These are phyloP conservation scores for Colletotrichum destructivum DNA, from an alignment of 2,329 filamentous ascomycete species.

Conservation along the genomic window DNA sequence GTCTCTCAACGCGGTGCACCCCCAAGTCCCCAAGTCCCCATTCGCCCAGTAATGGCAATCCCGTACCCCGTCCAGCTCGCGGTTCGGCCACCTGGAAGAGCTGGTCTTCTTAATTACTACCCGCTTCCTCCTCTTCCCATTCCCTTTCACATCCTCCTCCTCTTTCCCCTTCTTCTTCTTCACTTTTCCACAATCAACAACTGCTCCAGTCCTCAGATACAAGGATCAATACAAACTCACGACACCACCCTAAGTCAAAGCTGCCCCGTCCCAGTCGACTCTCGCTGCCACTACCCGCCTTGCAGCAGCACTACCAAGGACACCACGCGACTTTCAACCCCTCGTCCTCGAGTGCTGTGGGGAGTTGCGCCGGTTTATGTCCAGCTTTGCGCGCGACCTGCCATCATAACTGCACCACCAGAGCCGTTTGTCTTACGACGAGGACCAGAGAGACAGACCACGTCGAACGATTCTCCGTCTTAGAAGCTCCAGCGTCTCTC, in stretches of 20 bases:
- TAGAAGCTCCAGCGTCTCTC: constrained; percentile 27
- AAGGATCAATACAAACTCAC: constrained; percentile 1
- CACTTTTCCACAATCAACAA: constrained; percentile 1
- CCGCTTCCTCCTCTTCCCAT: constrained; percentile 18
- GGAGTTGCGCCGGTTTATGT: constrained; percentile 36
- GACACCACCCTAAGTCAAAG: constrained; percentile 7
- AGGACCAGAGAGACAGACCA: constrained; percentile 28
- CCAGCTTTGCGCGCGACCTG: constrained; percentile 28
- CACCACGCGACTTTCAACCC: constrained; percentile 33
- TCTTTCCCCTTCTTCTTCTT: constrained; percentile 17
- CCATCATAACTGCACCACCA: constrained; percentile 26
- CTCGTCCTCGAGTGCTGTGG: constrained; percentile 26
- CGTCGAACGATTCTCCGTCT: constrained; percentile 32
- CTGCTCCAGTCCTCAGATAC: constrained; percentile 4
- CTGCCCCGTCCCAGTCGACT: constrained; percentile 7
- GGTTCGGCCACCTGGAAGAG: constrained; percentile 29
- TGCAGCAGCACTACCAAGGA: constrained; percentile 26
- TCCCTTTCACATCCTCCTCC: neutral
- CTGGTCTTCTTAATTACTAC: constrained; percentile 40
- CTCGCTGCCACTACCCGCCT: constrained; percentile 36
- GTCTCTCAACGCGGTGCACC: constrained; percentile 28
- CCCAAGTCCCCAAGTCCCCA: constrained; percentile 34
- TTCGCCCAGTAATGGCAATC: constrained; percentile 42
- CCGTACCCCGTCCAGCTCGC: constrained; percentile 39
- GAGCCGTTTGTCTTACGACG: constrained; percentile 30